Evolutionary conservation across 2,329 filamentous ascomycete species (phyloP).

Genomic region (Paecilomyces variotii): DNA sequence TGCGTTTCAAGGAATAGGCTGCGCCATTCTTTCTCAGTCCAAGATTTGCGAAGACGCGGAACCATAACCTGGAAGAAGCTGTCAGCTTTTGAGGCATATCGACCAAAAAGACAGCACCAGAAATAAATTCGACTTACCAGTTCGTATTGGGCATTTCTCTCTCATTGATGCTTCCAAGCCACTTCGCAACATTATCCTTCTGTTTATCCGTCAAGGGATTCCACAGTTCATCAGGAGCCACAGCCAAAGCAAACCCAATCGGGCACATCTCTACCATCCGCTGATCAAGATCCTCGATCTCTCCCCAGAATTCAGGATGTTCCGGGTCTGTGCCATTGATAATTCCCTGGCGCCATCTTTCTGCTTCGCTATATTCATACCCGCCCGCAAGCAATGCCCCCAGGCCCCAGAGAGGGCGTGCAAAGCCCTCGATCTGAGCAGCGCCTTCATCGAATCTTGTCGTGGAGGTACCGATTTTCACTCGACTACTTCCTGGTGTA

Average conservation of each 20-base stretch:
- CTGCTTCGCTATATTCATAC: constrained; percentile 54
- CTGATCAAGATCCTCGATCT: constrained; percentile 67
- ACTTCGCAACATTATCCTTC: constrained; percentile 58
- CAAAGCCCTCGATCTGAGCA: constrained; percentile 68
- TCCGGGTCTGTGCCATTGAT: constrained; percentile 63
- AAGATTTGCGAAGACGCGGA: constrained; percentile 74
- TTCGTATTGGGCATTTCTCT: constrained; percentile 65
- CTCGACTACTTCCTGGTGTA: constrained; percentile 56
- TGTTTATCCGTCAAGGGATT: constrained; percentile 55
- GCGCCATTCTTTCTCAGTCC: constrained; percentile 68
- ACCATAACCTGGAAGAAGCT: constrained; percentile 61
- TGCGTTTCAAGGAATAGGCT: constrained; percentile 58
- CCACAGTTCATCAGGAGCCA: constrained; percentile 59
- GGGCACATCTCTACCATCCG: constrained; percentile 82
- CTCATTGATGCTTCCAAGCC: constrained; percentile 71
- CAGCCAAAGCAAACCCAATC: constrained; percentile 64
- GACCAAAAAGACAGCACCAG: constrained; percentile 43
- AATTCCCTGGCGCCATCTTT: constrained; percentile 63
- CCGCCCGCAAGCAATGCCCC: constrained; percentile 62
- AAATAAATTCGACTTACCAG: constrained; percentile 33
- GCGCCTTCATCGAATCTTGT: constrained; percentile 71
- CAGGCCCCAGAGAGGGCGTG: constrained; percentile 67
- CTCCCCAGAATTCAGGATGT: constrained; percentile 67
- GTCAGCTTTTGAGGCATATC: not conserved
- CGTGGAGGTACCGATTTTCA: constrained; percentile 62